phyloP scores from a whole-genome alignment of 371 early-diverging fungal species.

The Nematocida major region DNA sequence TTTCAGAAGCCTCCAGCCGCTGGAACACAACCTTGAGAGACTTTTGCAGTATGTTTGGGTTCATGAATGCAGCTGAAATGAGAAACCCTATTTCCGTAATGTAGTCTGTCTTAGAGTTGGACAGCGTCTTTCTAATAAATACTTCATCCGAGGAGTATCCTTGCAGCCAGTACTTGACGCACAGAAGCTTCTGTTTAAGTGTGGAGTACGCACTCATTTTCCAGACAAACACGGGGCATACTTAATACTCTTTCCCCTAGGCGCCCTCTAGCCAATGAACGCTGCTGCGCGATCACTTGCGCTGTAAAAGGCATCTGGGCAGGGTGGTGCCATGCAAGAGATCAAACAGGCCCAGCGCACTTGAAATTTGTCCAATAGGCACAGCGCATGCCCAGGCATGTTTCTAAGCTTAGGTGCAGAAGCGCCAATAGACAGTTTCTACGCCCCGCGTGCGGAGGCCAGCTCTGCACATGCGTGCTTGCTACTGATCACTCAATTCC shows the following conservation, averaged over 20 bases:
- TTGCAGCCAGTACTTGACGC: slow-evolving; percentile 2
- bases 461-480: no score
- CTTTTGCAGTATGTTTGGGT: not conserved
- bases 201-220: slow-evolving; percentile 3
- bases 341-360: no score
- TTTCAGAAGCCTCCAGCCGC: slow-evolving; percentile 9
- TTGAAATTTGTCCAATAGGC: no score
- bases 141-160: slow-evolving; percentile 19
- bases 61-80: slow-evolving; percentile 36
- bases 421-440: no score
- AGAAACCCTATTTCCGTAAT: slow-evolving; percentile 37
- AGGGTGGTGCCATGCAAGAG: no score
- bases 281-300: no score
- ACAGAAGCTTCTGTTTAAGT: not conserved
- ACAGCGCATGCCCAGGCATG: no score
- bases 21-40: slow-evolving; percentile 18
- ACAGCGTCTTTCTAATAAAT: slow-evolving; percentile 1
- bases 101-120: slow-evolving; percentile 4
- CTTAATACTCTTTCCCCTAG: not conserved
- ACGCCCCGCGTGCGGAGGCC: no score
- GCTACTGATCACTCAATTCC: not conserved
- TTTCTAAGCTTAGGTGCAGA: no score
- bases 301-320: no score
- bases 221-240: not conserved
- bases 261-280: no score